A percentile compares a stretch with the other conserved stretches of the same genome.
Conservation (phyloP, 306 rosid genomes). For the Coriaria nepalensis region DNA sequence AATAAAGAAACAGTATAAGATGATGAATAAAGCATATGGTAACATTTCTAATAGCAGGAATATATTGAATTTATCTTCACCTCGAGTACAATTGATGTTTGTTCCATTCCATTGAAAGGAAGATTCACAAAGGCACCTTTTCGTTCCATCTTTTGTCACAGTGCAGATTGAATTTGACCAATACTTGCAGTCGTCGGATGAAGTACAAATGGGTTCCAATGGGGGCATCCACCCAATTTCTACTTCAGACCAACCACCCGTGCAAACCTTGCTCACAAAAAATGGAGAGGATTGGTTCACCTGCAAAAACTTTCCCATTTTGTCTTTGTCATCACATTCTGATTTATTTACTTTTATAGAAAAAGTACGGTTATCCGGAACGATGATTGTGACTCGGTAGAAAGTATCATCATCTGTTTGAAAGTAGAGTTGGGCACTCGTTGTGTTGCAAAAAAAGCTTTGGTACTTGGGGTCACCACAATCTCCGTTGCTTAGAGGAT, state of each 20-base stretch:
- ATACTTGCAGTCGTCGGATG: constrained; percentile 6
- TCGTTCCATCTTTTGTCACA: background rate
- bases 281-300: constrained; percentile 8
- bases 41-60: background rate
- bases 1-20: too few relatives aligned
- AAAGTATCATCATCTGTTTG: background rate
- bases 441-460: background rate
- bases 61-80: background rate
- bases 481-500: constrained; percentile 11
- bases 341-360: background rate
- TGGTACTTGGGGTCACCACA: constrained; percentile 15
- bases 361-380: background rate
- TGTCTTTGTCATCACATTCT: background rate
- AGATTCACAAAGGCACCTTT: constrained; percentile 23
- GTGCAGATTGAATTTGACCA: constrained; percentile 32
- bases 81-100: constrained; percentile 13
- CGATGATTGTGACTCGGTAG: constrained; percentile 6
- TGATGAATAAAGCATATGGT: too few relatives aligned
- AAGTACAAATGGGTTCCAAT: constrained; percentile 17
- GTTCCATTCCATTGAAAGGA: constrained; percentile 14
- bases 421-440: background rate
- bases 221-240: constrained; percentile 21
- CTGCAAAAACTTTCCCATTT: background rate
- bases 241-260: background rate
- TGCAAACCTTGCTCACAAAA: background rate